phyloP scores from a whole-genome alignment of 2,329 filamentous ascomycete genomes.

The Cephalotrichum gorgonifer region DNA sequence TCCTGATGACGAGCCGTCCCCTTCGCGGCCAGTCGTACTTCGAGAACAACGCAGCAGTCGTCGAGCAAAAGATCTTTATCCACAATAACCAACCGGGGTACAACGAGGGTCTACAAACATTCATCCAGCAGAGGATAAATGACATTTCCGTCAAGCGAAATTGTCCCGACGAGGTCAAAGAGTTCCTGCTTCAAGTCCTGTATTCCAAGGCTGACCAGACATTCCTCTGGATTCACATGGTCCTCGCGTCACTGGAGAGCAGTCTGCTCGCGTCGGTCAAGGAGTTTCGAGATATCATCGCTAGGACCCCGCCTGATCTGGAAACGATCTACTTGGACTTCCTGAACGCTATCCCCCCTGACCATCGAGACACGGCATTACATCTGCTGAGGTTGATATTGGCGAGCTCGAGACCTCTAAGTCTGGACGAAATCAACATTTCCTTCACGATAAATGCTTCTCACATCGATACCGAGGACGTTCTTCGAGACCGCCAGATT shows the following conservation, averaged over 20 bases:
- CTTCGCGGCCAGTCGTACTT: conserved; percentile 9
- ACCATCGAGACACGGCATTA: conserved; percentile 14
- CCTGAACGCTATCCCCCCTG: conserved; percentile 14
- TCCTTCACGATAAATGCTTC: conserved; percentile 16
- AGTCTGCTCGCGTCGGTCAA: conserved; percentile 13
- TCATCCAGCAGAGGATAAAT: conserved; percentile 20
- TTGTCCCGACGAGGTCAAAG: conserved; percentile 14
- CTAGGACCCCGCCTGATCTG: conserved; percentile 18
- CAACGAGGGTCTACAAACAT: conserved; percentile 17
- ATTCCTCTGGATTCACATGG: conserved; percentile 27
- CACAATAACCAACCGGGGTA: conserved; percentile 13
- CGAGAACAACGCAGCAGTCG: conserved; percentile 4
- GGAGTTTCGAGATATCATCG: conserved; percentile 18
- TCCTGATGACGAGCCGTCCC: conserved; percentile 21
- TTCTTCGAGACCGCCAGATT: conserved; percentile 15
- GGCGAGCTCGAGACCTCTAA: conserved; percentile 20
- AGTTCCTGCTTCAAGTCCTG: conserved; percentile 17
- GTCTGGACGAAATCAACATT: conserved; percentile 21
- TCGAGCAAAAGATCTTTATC: conserved; percentile 14
- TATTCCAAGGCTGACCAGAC: conserved; percentile 20
- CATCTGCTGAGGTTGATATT: conserved; percentile 21
- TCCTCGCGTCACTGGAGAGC: conserved; percentile 21
- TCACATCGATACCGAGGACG: conserved; percentile 13
- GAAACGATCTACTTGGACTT: conserved; percentile 19
- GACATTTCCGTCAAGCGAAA: conserved; percentile 16